Percentiles rank a stretch among this genome's conserved stretches.
Evolutionary conservation across 495 filamentous ascomycete genomes (phyloP).

Genomic region (Jackrogersella minutella): DNA sequence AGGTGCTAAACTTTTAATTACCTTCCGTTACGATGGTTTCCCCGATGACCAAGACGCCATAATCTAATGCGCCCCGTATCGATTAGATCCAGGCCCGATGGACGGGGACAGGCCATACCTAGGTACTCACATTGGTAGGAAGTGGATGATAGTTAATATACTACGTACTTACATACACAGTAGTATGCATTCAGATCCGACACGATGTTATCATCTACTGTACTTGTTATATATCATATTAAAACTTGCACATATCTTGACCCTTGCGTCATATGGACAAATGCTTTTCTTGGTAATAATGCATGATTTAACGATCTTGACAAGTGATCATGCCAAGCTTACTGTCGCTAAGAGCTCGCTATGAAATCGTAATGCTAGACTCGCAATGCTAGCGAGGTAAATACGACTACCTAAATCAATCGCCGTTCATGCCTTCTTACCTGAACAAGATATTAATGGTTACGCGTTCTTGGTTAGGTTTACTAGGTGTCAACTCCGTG

Average conservation of each 20-base stretch:
- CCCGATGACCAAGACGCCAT: constrained; percentile 22
- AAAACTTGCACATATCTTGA: not conserved
- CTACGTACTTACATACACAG: not conserved
- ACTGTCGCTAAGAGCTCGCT: not conserved
- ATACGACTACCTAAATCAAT: not conserved
- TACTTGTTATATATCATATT: constrained; percentile 26
- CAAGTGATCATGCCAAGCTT: not conserved
- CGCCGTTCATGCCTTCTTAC: not conserved
- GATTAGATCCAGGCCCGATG: constrained; percentile 6
- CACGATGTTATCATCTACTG: constrained; percentile 16
- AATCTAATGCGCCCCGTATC: constrained; percentile 28
- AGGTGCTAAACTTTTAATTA: constrained; percentile 5
- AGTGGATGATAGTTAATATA: constrained; percentile 7
- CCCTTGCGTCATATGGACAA: constrained; percentile 20
- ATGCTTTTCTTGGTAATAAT: not conserved
- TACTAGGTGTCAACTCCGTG: constrained; percentile 9
- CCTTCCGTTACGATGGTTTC: constrained; percentile 15
- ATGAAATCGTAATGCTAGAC: constrained; percentile 13
- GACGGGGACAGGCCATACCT: too few species aligned
- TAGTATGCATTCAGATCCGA: constrained; percentile 7
- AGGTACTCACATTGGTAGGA: too few species aligned
- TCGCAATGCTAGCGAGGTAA: constrained; percentile 10
- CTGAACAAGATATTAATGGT: not conserved
- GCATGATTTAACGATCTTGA: not conserved
- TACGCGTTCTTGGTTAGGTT: constrained; percentile 19